Evolutionary conservation across 73 alveolate species (phyloP), one percentile per base, ranked within the genome.

Genomic region (Effrenium voratum): DNA sequence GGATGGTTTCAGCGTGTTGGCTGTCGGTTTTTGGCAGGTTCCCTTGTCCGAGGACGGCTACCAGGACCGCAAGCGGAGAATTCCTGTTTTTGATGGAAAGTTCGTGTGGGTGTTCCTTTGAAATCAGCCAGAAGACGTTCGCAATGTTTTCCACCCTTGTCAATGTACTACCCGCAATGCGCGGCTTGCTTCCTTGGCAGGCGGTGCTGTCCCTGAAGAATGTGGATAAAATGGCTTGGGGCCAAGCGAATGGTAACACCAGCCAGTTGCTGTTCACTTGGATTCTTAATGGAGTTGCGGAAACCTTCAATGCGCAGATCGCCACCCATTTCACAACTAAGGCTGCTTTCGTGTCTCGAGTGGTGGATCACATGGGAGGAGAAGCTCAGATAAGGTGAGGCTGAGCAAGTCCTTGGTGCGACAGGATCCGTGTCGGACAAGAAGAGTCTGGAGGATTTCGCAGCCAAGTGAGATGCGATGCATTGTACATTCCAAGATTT

Each of bases 331-430:
- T n/a, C n/a, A n/a, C n/a, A n/a, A 30, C 66, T 79, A 66, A 79
- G 90, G 90, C 70, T 0, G 46, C 49, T 19, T 87, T 87, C 46
- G 95, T 87, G 70, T 3, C 46, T 5, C 52, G 95, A 1, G 84
- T 87, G n/a, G 68, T 87, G 72, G 46, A 44, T 47, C 95, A 87
- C 95, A 87, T 87, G 95, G 95, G 95, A 87, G 95, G 95, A n/a
- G n/a, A 76, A 45, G 38, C 50, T 1, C 30, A 55, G n/a, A 2
- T 57, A 22, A 57, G 12, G 12, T 22, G 68, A 22, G 28, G 72
- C 72, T 57, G 72, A 22, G 72, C 16, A 22, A 22, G 16, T 57
- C n/a, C 28, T 57, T 57, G 22, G 12, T 12, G 68, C 16, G 72
- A 15, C 66, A 79, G 90, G 90, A 30, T 60, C 44, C 8, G 90